These are phyloP conservation scores for Porcisia deanei DNA, from an alignment of 208 protist species.

Conservation along the genomic window DNA sequence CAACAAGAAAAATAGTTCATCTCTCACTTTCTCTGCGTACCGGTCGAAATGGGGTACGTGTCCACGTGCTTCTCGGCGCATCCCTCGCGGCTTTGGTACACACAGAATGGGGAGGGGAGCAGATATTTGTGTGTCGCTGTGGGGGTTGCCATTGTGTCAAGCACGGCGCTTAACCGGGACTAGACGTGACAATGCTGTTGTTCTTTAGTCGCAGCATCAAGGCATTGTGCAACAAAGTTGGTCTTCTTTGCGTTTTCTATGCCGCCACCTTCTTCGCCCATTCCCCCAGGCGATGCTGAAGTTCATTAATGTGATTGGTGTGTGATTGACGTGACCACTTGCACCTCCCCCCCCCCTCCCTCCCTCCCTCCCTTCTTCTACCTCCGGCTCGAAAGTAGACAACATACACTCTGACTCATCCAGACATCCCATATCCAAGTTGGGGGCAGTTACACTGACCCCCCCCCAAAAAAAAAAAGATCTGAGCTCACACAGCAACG, in stretches of 20 bases:
- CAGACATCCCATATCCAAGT: background rate
- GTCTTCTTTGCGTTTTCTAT: too few relatives aligned
- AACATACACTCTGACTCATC: background rate
- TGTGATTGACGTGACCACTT: background rate
- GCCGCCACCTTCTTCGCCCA: too few relatives aligned
- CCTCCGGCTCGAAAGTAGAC: background rate
- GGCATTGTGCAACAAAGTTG: too few relatives aligned
- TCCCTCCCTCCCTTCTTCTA: too few relatives aligned
- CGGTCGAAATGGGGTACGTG: background rate
- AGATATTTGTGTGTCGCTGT: too few relatives aligned
- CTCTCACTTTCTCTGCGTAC: background rate
- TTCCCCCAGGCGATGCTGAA: too few relatives aligned
- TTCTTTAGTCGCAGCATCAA: too few relatives aligned
- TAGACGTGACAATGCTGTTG: too few relatives aligned
- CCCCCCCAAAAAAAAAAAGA: too few relatives aligned
- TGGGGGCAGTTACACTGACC: too few relatives aligned
- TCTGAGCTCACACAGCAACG: background rate
- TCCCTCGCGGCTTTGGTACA: too few relatives aligned
- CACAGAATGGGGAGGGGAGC: background rate
- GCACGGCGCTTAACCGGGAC: too few relatives aligned
- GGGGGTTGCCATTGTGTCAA: background rate
- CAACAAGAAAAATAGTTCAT: background rate
- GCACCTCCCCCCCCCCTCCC: background rate
- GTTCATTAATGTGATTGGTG: background rate
- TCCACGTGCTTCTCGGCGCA: background rate